Evolutionary conservation across 179 eudicot genomes (phyloP), one percentile per base, ranked within the genome.

Genomic region (Spergularia azorica): DNA sequence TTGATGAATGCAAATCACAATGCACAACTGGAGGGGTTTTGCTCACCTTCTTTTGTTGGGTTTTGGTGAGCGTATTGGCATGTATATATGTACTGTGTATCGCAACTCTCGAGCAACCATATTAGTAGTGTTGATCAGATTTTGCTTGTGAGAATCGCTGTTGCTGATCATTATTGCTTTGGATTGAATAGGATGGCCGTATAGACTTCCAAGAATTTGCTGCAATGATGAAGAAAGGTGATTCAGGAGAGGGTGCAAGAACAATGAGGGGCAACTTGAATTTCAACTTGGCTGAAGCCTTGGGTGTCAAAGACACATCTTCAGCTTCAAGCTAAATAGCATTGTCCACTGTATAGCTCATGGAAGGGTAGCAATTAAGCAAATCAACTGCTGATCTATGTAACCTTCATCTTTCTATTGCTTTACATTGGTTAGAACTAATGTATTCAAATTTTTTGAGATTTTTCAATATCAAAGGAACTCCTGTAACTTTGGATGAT

Each of bases 171-270:
- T 13, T 46, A 1, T 32, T 72, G 17, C 51, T 36, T 38, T 11
- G 56, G 50, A 70, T 68, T 36, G 76, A 61, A 71, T 84, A 95
- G 99, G 99, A 95, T 77, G 99, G 99, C 32, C 88, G 98, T 7
- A 95, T 91, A 61, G 99, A 95, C 75, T 95, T 91, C 66, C 90
- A 83, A 32, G 98, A 95, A 80, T 95, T 95, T 79, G 86, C 97
- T 6, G 88, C 97, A 26, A 95, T 95, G 99, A 95, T 95, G 99
- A 93, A 87, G 85, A 90, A 93, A 82, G 98, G 92, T 14, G 91
- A 88, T 69, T 77, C 76, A 2, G 94, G 88, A 67, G 67, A 86
- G 0, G 90, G 92, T 16, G 83, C 86, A 75, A 93, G 99, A 82
- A 89, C 90, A 74, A 87, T 91, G 90, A 93, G 97, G 80, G 99